These are phyloP conservation scores for Phytophthora pluvialis DNA, from an alignment of 352 stramenopile species.

Conservation along the genomic window DNA sequence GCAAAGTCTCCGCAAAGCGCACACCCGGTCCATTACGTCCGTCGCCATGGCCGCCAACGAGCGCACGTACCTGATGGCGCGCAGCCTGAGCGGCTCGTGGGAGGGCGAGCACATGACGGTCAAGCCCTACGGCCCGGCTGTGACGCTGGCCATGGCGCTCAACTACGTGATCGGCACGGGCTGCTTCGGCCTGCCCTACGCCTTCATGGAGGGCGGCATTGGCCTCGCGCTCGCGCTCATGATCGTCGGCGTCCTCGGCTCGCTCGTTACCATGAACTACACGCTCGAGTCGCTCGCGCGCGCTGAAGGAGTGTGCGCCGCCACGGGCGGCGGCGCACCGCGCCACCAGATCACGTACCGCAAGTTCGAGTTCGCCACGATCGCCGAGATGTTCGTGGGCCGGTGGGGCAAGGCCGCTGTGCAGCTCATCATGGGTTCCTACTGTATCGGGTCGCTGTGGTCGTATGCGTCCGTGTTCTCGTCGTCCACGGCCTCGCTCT, in stretches of 20 bases:
- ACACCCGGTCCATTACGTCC: background rate
- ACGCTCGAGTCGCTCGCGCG: conserved; percentile 83
- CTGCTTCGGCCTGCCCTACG: conserved; percentile 84
- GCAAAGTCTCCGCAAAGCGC: conserved; percentile 9
- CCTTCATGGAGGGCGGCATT: conserved; percentile 78
- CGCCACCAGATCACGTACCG: conserved; percentile 81
- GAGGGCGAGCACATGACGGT: conserved; percentile 51
- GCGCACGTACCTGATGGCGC: conserved; percentile 30
- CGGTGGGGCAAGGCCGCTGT: conserved; percentile 67
- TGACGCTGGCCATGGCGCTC: conserved; percentile 84
- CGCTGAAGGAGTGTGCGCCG: conserved; percentile 75
- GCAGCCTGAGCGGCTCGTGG: conserved; percentile 36
- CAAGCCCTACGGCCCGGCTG: conserved; percentile 69
- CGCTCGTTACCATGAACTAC: conserved; percentile 89
- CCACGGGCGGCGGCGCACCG: conserved; percentile 52
- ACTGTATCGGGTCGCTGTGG: conserved; percentile 84
- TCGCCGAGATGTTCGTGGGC: conserved; percentile 86
- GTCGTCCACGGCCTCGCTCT: conserved; percentile 83
- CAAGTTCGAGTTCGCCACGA: conserved; percentile 86
- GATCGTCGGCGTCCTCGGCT: conserved; percentile 63
- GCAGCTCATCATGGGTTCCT: conserved; percentile 75
- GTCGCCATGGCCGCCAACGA: conserved; percentile 31
- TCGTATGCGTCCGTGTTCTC: conserved; percentile 89
- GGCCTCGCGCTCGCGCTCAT: conserved; percentile 67
- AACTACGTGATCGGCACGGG: conserved; percentile 90